A percentile compares a stretch with the other conserved stretches of the same genome.
phyloP scores from a whole-genome alignment of 2,329 filamentous ascomycete genomes.

The Pseudopyrenochaeta lycopersici region DNA sequence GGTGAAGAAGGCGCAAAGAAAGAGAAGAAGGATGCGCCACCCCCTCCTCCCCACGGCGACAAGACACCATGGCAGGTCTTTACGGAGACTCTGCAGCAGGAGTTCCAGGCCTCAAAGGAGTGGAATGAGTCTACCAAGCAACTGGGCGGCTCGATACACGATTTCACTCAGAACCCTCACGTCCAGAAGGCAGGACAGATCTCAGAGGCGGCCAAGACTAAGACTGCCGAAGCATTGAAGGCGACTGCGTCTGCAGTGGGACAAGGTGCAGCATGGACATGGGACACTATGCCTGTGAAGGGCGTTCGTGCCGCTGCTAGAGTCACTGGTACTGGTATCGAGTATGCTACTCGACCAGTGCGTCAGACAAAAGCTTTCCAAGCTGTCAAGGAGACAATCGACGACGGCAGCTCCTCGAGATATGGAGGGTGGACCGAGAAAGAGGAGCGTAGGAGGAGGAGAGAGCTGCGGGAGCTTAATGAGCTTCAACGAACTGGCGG shows the following conservation, averaged over 20 bases:
- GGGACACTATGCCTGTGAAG: slow-evolving; percentile 94
- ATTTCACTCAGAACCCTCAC: slow-evolving; percentile 92
- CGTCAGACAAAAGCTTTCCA: slow-evolving; percentile 95
- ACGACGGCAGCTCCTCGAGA: slow-evolving; percentile 93
- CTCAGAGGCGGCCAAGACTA: slow-evolving; percentile 81
- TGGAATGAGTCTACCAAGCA: slow-evolving; percentile 99
- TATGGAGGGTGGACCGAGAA: slow-evolving; percentile 98
- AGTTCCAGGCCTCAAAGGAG: slow-evolving; percentile 97
- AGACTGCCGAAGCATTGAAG: slow-evolving; percentile 82
- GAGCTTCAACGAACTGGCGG: slow-evolving; percentile 62
- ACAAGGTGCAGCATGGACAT: slow-evolving; percentile 93
- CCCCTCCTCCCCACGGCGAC: slow-evolving; percentile 95
- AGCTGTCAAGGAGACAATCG: slow-evolving; percentile 91
- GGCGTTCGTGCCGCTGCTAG: slow-evolving; percentile 87
- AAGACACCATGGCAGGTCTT: slow-evolving; percentile 99
- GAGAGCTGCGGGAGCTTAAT: slow-evolving; percentile 75
- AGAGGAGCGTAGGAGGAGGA: slow-evolving; percentile 84
- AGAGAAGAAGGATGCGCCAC: slow-evolving; percentile 72
- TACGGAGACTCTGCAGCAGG: slow-evolving; percentile 90
- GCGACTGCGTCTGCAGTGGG: slow-evolving; percentile 86
- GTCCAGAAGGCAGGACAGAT: slow-evolving; percentile 86
- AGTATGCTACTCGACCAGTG: slow-evolving; percentile 94
- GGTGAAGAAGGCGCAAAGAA: slow-evolving; percentile 61
- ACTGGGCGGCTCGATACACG: slow-evolving; percentile 84
- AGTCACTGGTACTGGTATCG: slow-evolving; percentile 84